Conservation (phyloP, 1,284 basidiomycete species). For the Trichosporon sp. region DNA sequence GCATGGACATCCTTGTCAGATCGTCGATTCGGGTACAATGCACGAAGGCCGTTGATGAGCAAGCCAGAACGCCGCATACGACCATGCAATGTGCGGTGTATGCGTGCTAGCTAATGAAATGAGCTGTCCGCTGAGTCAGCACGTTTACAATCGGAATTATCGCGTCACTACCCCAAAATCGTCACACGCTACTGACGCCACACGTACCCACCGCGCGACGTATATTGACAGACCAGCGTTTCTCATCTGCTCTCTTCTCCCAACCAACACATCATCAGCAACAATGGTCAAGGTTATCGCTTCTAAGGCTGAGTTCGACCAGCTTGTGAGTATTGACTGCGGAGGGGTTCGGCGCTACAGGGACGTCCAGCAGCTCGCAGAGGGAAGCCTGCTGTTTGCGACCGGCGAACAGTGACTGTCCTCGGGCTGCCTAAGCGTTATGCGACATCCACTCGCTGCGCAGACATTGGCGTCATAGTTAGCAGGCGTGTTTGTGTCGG, state of each 20-base stretch:
- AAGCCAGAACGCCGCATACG: not conserved
- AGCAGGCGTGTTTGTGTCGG: not conserved
- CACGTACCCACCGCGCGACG: not conserved
- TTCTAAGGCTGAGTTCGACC: constrained; percentile 57
- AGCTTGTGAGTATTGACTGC: constrained; percentile 50
- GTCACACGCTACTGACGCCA: constrained; percentile 1
- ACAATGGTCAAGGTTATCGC: constrained; percentile 55
- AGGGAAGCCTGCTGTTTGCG: not conserved
- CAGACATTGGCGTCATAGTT: no score
- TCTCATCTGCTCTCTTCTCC: not conserved
- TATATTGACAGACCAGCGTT: not conserved
- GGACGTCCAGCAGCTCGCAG: not conserved
- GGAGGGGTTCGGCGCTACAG: no score
- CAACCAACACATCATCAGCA: constrained; percentile 1
- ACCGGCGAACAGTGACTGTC: not conserved
- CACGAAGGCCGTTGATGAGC: not conserved
- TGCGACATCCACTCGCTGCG: not conserved
- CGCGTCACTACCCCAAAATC: constrained; percentile 6
- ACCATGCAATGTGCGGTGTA: not conserved
- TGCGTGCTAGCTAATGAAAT: not conserved
- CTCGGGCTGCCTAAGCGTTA: not conserved
- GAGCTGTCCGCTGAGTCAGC: not conserved
- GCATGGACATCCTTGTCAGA: not conserved
- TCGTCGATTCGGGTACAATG: not conserved
- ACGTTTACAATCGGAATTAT: constrained; percentile 4